Evolutionary conservation across 192 early-diverging fungal species (phyloP).

Genomic region (Coemansia aciculifera): DNA sequence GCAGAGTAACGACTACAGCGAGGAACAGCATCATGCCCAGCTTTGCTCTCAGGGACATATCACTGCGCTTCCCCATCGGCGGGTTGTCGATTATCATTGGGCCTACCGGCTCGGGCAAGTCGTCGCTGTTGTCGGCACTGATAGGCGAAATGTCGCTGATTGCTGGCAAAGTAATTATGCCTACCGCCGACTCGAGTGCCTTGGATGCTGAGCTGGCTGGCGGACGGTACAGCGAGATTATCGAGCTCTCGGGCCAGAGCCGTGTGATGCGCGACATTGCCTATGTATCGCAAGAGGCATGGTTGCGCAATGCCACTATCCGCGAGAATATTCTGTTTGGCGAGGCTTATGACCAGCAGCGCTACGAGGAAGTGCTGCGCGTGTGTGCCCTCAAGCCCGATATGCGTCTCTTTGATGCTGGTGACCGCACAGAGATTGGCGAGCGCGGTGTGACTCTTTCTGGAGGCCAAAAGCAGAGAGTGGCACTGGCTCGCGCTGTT

Average conservation of each 20-base stretch:
- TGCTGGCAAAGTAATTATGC: constrained; percentile 16
- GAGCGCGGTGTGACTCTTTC: constrained; percentile 84
- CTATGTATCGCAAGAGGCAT: constrained; percentile 82
- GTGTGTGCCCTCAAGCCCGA: constrained; percentile 84
- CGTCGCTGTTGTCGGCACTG: constrained; percentile 68
- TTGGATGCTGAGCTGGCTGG: constrained; percentile 6
- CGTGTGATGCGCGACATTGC: constrained; percentile 62
- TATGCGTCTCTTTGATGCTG: constrained; percentile 78
- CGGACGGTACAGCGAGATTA: constrained; percentile 7
- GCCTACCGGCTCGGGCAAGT: constrained; percentile 86
- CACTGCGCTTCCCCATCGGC: constrained; percentile 61
- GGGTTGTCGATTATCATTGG: constrained; percentile 74
- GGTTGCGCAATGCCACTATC: constrained; percentile 74
- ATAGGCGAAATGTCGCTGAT: constrained; percentile 68
- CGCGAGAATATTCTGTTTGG: constrained; percentile 91
- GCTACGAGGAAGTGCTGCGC: constrained; percentile 77
- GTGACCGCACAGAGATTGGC: constrained; percentile 92
- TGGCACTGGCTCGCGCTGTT: constrained; percentile 83
- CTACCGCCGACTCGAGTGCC: constrained; percentile 9
- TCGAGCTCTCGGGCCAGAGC: constrained; percentile 12
- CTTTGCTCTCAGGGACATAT: constrained; percentile 64
- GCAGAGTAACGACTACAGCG: background rate
- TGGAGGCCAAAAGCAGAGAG: constrained; percentile 86
- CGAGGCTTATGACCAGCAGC: constrained; percentile 65
- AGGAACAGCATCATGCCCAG: constrained; percentile 6